Evolutionary conservation across 2,329 filamentous ascomycete species (phyloP).

Genomic region (Rosellinia necatrix): DNA sequence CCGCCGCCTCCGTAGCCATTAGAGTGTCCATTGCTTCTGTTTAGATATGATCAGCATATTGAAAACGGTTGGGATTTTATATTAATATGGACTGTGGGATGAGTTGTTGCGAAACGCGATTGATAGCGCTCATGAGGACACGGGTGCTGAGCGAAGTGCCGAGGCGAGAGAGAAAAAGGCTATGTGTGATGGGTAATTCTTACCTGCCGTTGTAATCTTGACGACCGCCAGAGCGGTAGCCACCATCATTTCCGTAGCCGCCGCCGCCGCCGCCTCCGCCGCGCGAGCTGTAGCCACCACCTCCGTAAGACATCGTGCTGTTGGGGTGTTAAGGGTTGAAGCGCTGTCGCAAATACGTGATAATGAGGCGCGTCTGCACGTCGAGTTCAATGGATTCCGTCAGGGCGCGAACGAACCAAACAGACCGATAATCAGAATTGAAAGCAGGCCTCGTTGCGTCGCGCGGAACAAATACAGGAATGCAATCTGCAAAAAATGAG

Average conservation of each 20-base stretch:
- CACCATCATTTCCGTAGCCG: constrained; percentile 36
- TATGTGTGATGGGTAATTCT: constrained; percentile 24
- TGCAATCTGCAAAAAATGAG: constrained; percentile 39
- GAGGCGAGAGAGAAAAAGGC: background rate
- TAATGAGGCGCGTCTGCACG: constrained; percentile 21
- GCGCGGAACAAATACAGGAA: constrained; percentile 25
- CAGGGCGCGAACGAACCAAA: constrained; percentile 30
- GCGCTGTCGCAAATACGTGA: background rate
- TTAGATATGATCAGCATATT: constrained; percentile 48
- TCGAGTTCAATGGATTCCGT: constrained; percentile 21
- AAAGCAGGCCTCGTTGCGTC: background rate
- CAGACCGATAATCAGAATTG: constrained; percentile 22
- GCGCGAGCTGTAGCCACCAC: constrained; percentile 43
- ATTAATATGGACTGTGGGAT: no score
- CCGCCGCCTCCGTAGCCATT: constrained; percentile 50
- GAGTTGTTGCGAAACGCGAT: no score
- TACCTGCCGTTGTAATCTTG: constrained; percentile 48
- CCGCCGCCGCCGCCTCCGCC: constrained; percentile 38
- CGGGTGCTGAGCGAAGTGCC: background rate
- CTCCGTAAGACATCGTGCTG: constrained; percentile 71
- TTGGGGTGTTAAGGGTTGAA: constrained; percentile 23
- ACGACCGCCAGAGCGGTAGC: constrained; percentile 36
- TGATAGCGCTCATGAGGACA: no score
- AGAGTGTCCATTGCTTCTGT: constrained; percentile 54
- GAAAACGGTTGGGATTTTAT: no score